phyloP scores from a whole-genome alignment of 176 grass and related monocot species.

The Typha latifolia region DNA sequence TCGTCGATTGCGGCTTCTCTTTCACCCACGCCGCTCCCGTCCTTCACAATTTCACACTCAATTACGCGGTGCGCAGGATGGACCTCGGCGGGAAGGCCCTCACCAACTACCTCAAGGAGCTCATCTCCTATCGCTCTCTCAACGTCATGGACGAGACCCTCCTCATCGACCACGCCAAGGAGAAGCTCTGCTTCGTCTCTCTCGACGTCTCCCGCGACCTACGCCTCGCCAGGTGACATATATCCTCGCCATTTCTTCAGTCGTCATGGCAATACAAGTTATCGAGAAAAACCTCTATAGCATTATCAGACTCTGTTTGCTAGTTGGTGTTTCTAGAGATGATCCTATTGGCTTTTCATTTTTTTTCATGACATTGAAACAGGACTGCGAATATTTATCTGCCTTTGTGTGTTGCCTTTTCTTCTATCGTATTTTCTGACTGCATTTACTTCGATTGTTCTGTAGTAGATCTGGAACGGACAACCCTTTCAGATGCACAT shows the following conservation, averaged over 20 bases:
- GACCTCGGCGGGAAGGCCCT: slow-evolving; percentile 92
- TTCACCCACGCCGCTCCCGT: slow-evolving; percentile 88
- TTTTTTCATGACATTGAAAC: too few relatives aligned
- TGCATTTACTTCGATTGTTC: slow-evolving; percentile 9
- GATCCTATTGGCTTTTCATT: background rate
- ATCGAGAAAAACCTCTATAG: background rate
- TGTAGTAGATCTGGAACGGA: slow-evolving; percentile 57
- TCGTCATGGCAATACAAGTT: background rate
- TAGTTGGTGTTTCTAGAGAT: background rate
- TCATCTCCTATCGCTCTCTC: slow-evolving; percentile 78
- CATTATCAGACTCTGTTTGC: too few relatives aligned
- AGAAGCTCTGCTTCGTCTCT: slow-evolving; percentile 91
- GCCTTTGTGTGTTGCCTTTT: background rate
- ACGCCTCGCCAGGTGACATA: slow-evolving; percentile 48
- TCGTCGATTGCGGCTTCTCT: slow-evolving; percentile 89
- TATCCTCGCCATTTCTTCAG: background rate
- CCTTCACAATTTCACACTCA: slow-evolving; percentile 75
- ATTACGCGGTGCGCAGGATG: slow-evolving; percentile 72
- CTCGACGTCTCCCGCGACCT: slow-evolving; percentile 75
- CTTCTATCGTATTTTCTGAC: background rate
- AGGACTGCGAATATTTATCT: too few relatives aligned
- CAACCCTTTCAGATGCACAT: slow-evolving; percentile 83
- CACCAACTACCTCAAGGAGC: slow-evolving; percentile 94
- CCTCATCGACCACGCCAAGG: slow-evolving; percentile 90
- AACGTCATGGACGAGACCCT: slow-evolving; percentile 96